phyloP scores from a whole-genome alignment of 805 yeast species.

The Naumovozyma castellii region DNA sequence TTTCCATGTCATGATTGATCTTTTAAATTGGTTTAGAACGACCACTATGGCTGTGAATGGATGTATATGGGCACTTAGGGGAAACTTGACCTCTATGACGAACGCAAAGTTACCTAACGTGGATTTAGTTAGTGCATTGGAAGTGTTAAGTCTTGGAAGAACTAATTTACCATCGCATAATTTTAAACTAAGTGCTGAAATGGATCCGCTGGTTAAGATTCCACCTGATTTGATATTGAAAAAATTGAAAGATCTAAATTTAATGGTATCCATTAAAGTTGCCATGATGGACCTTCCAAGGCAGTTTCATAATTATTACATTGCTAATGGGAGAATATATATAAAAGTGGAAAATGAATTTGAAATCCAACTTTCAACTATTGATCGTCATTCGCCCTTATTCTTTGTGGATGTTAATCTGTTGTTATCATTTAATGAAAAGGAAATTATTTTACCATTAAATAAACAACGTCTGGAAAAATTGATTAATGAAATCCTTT shows the following conservation, averaged over 20 bases:
- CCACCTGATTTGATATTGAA: slow-evolving; percentile 47
- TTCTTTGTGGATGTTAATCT: slow-evolving; percentile 71
- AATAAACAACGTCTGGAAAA: slow-evolving; percentile 25
- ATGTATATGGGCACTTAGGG: slow-evolving; percentile 58
- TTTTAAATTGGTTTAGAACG: slow-evolving; percentile 76
- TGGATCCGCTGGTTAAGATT: slow-evolving; percentile 25
- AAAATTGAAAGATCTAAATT: slow-evolving; percentile 60
- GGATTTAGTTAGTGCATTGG: slow-evolving; percentile 78
- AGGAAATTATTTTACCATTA: slow-evolving; percentile 12
- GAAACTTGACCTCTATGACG: slow-evolving; percentile 47
- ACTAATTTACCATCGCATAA: slow-evolving; percentile 65
- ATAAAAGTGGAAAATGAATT: slow-evolving; percentile 57
- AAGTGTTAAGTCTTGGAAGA: slow-evolving; percentile 68
- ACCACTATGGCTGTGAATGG: slow-evolving; percentile 63
- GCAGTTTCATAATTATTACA: slow-evolving; percentile 51
- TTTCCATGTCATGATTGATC: slow-evolving; percentile 68
- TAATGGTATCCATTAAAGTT: slow-evolving; percentile 62
- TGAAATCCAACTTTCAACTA: slow-evolving; percentile 69
- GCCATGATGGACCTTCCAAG: slow-evolving; percentile 62
- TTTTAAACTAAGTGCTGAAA: slow-evolving; percentile 34
- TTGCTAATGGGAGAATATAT: slow-evolving; percentile 68
- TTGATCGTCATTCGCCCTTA: slow-evolving; percentile 58
- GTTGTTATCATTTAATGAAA: slow-evolving; percentile 31
- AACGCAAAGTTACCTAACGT: slow-evolving; percentile 91
- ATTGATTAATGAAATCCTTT: slow-evolving; percentile 25